Conservation (phyloP, 2,329 filamentous ascomycete genomes). For the Ophiostoma piceae region DNA sequence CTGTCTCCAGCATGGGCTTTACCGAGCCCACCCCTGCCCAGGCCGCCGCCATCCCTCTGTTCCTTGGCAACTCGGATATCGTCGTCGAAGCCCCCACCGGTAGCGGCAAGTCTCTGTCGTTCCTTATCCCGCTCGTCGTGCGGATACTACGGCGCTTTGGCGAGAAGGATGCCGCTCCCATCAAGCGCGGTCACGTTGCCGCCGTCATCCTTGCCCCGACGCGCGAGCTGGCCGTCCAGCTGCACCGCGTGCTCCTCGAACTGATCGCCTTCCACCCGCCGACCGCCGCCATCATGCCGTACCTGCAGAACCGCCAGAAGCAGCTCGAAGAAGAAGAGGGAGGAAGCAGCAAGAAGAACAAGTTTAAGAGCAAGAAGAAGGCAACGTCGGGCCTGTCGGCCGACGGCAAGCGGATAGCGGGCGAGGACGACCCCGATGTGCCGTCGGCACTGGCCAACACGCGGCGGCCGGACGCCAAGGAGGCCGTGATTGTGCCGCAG, state of each 20-base stretch:
- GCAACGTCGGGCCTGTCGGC: conserved; percentile 20
- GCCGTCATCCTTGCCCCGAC: conserved; percentile 92
- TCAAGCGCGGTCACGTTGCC: conserved; percentile 83
- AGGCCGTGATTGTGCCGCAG: conserved; percentile 68
- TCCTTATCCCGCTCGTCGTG: conserved; percentile 73
- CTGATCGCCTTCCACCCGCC: conserved; percentile 77
- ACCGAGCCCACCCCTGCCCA: conserved; percentile 73
- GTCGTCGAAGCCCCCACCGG: conserved; percentile 75
- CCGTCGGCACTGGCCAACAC: conserved; percentile 8
- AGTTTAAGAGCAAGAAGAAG: conserved; percentile 44
- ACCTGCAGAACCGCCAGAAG: conserved; percentile 36
- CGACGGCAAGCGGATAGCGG: conserved; percentile 25
- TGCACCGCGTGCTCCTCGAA: conserved; percentile 71
- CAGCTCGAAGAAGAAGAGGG: conserved; percentile 29
- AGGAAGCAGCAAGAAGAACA: conserved; percentile 28
- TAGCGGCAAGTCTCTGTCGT: conserved; percentile 84
- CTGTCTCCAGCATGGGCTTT: conserved; percentile 79
- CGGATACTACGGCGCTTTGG: conserved; percentile 62
- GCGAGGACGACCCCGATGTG: conserved; percentile 22
- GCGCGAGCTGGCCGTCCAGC: conserved; percentile 86
- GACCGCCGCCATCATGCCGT: conserved; percentile 61
- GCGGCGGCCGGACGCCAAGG: conserved; percentile 40
- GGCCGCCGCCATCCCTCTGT: conserved; percentile 81
- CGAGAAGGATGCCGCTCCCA: conserved; percentile 45
- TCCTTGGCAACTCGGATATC: conserved; percentile 84